Base-by-base conservation (phyloP, 345 rosid species). In the Microthlaspi erraticum region DNA sequence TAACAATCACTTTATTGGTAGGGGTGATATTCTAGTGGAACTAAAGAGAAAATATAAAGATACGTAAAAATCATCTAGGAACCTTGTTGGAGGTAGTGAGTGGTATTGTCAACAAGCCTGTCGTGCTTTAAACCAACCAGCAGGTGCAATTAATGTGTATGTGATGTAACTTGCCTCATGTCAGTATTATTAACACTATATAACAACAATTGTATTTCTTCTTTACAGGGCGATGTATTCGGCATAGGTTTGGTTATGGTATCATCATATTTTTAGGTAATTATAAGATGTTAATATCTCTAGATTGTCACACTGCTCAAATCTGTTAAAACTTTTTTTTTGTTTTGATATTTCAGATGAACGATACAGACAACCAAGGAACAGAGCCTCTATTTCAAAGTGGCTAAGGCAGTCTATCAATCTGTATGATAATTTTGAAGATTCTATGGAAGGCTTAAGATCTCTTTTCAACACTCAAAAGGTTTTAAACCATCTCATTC, bases 91-190 rank as follows among this genome's bases (percentile, higher is more conserved):
- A 72, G 99, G 99, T 70, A 91, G 71, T 66, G 95, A 93, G 20
- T 93, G 99, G 99, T 93, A 93, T 70, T 91, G 99, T 82, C 82
- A 85, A 52, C 99, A 93, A 79, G 97, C 99, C 37, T 93, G 89
- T 68, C 88, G 97, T 62, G 91, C 97, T 72, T 79, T 91, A 67
- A 93, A 93, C 84, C 99, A 93, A 84, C 96, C 97, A 74, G 86
- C 85, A 75, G 99, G 97, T 93, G 84, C 53, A n/a, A n/a, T n/a
- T n/a, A 70, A 37, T 70, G 31, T 19, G 41, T 50, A 19, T 52
- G 38, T 39, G 41, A 19, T 66, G 67, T 56, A 34, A 70, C 54
- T 55, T 76, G 55, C 50, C 32, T 68, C 41, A 34, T 54, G 64
- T 62, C 60, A 37, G 17, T n/a, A n/a, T n/a, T 61, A 39, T 39